phyloP scores from a whole-genome alignment of 2,329 filamentous ascomycete genomes.

The Penicillium oxalicum region DNA sequence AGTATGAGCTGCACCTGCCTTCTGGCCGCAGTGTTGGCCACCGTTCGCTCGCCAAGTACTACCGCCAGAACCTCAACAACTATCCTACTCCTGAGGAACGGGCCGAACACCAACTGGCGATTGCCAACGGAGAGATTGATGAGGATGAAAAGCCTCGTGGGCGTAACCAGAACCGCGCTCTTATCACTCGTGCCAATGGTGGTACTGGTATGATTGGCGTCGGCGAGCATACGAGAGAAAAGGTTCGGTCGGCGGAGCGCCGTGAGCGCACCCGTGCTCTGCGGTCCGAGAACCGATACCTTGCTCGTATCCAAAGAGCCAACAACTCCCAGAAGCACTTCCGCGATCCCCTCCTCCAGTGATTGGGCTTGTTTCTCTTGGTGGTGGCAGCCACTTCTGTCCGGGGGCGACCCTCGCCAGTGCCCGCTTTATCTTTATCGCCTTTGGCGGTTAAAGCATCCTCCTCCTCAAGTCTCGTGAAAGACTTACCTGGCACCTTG shows the following conservation, averaged over 20 bases:
- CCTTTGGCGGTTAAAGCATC: too few relatives aligned
- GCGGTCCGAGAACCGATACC: constrained; percentile 56
- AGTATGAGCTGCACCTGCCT: constrained; percentile 89
- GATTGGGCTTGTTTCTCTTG: constrained; percentile 15
- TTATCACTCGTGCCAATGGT: constrained; percentile 65
- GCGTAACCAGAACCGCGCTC: constrained; percentile 44
- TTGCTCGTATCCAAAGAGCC: constrained; percentile 66
- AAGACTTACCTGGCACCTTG: too few relatives aligned
- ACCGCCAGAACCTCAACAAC: constrained; percentile 82
- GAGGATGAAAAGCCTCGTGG: constrained; percentile 39
- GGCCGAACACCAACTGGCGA: constrained; percentile 56
- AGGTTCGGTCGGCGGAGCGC: constrained; percentile 61
- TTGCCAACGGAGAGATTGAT: constrained; percentile 46
- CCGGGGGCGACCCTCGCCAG: too few relatives aligned
- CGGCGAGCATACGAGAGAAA: constrained; percentile 66
- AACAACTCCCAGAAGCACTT: constrained; percentile 74
- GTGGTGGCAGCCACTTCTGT: neutral
- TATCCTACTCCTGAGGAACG: constrained; percentile 76
- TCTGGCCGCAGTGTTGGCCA: constrained; percentile 86
- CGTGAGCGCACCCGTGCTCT: constrained; percentile 62
- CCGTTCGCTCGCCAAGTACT: constrained; percentile 80
- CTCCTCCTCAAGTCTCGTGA: too few relatives aligned
- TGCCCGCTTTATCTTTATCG: too few relatives aligned
- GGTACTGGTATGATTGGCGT: constrained; percentile 71
- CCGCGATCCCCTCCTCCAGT: constrained; percentile 54